Percentiles rank a stretch among this genome's conserved stretches.
phyloP scores from a whole-genome alignment of 208 protist species.

The Wallacemonas sp. region DNA sequence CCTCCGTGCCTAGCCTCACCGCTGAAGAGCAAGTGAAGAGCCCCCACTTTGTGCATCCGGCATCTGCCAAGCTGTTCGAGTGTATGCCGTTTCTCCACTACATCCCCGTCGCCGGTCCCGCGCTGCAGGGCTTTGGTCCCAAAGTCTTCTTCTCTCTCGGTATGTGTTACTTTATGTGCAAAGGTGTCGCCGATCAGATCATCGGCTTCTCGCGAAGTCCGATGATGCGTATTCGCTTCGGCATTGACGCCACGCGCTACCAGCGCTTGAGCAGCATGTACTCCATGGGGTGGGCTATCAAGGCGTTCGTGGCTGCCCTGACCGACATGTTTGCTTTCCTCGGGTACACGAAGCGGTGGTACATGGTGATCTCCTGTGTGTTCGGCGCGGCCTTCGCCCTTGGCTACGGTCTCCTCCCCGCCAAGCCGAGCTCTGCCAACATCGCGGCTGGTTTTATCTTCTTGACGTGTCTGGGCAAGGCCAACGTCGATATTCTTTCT shows the following conservation, averaged over 20 bases:
- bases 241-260: conserved; percentile 34
- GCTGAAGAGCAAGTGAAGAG: too few relatives aligned
- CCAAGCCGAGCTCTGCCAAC: conserved; percentile 30
- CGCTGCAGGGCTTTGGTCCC: conserved; percentile 35
- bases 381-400: conserved; percentile 37
- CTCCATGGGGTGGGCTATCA: conserved; percentile 63
- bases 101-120: conserved; percentile 28
- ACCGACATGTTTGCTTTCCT: conserved; percentile 62
- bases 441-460: conserved; percentile 50
- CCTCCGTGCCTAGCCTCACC: neutral
- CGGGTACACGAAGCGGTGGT: conserved; percentile 80
- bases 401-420: conserved; percentile 46
- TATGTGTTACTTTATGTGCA: conserved; percentile 33
- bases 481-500: conserved; percentile 78
- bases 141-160: conserved; percentile 28
- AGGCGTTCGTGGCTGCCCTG: conserved; percentile 56
- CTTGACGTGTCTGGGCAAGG: conserved; percentile 48
- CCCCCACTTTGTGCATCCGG: conserved; percentile 23
- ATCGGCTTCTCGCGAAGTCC: conserved; percentile 34
- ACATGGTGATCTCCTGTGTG: conserved; percentile 50
- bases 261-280: conserved; percentile 45
- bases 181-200: conserved; percentile 37
- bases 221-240: conserved; percentile 52
- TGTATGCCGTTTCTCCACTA: conserved; percentile 23
- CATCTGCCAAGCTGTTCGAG: conserved; percentile 25